phyloP scores from a whole-genome alignment of 345 rosid species.

The Arabis alpina region DNA sequence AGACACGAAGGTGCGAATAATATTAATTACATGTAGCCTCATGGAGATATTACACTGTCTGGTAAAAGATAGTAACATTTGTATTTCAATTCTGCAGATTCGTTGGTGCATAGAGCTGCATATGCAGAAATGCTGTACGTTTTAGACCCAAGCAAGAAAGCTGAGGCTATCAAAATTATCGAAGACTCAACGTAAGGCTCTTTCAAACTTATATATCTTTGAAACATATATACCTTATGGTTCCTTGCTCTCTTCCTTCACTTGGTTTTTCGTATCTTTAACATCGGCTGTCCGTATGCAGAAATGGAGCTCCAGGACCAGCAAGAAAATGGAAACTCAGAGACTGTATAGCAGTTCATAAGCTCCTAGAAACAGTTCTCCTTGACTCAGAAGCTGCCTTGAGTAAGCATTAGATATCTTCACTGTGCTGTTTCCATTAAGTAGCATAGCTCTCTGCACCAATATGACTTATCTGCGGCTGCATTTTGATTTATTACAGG shows the following conservation, averaged over 20 bases:
- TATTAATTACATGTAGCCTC: constrained; percentile 16
- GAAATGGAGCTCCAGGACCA: constrained; percentile 69
- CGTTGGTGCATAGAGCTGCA: constrained; percentile 94
- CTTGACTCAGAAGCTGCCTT: constrained; percentile 69
- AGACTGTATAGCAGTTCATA: constrained; percentile 82
- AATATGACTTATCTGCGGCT: constrained; percentile 9
- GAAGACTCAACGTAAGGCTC: constrained; percentile 75
- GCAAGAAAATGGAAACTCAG: constrained; percentile 78
- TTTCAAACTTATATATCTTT: not conserved
- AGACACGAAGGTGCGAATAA: constrained; percentile 67
- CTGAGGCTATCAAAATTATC: constrained; percentile 71
- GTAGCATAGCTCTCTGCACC: not conserved
- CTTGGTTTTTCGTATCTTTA: not conserved
- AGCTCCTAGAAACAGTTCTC: constrained; percentile 58
- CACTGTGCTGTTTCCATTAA: constrained; percentile 21
- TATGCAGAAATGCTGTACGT: constrained; percentile 80
- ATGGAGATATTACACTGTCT: not conserved
- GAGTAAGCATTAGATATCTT: constrained; percentile 58
- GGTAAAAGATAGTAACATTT: constrained; percentile 7
- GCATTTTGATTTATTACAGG: constrained; percentile 52
- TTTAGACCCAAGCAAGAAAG: constrained; percentile 70
- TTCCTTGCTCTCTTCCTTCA: not conserved
- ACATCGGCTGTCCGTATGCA: constrained; percentile 27
- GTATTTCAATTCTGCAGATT: constrained; percentile 52
- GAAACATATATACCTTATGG: not conserved